Evolutionary conservation across 2,329 filamentous ascomycete genomes (phyloP), one percentile per base, ranked within the genome.

Genomic region (Allantophomopsis cytisporea): DNA sequence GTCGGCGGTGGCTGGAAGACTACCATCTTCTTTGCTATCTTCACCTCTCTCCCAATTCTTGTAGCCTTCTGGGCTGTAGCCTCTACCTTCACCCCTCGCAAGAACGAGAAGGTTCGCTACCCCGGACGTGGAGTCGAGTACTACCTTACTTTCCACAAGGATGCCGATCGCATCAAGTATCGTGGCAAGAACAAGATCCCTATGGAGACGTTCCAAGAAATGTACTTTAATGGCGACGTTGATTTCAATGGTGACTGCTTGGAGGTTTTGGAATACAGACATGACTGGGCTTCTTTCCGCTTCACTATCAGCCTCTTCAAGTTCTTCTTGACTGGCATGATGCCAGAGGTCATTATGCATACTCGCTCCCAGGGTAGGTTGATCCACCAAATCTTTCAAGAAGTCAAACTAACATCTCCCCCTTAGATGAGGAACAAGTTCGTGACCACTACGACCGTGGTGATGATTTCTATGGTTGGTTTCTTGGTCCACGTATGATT

Each of bases 61-160:
- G 76, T 76, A 50, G 73, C 61, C 48, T 94, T 84, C 71, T 96
- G 89, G 88, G 71, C 81, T 51, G 59, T 83, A 39, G 73, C 77
- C 44, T 95, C 89, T 3, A 68, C 77, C 49, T 76, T 89, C 58
- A 86, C 83, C 47, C 86, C 88, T 39, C 84, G 89, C 59, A 85
- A 81, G 66, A 95, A 88, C 58, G 88, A 95, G 58, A 95, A 96
- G 68, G 88, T 76, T 59, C 82, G 74, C 60, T 77, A 82, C 49
- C 86, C 89, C 37, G 88, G 87, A 51, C 83, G 81, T 45, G 84
- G 85, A 39, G 76, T 96, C 48, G 88, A 95, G 64, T 74, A 88
- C 66, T 96, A 96, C 66, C 76, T 91, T 49, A 80, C 74, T 44
- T 91, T 91, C 70, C 83, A 86, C 54, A 68, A 66, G 44, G 60